These are phyloP conservation scores for Penicillium desertorum DNA, from an alignment of 495 filamentous ascomycete genomes.

Conservation along the genomic window DNA sequence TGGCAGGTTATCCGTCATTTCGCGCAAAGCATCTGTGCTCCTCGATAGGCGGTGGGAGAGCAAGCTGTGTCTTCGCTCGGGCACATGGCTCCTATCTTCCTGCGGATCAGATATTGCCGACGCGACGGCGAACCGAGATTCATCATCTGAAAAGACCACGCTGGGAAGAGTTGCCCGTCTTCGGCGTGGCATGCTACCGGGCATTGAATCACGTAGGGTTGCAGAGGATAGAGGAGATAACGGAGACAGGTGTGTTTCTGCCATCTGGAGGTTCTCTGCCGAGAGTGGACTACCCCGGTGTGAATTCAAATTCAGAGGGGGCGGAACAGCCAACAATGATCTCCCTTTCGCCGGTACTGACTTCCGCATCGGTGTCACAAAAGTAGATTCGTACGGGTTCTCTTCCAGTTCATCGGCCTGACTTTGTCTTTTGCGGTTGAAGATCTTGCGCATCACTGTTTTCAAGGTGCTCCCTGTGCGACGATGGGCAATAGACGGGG, in stretches of 20 bases:
- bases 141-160: slow-evolving; percentile 46
- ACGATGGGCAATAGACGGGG: slow-evolving; percentile 31
- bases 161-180: slow-evolving; percentile 48
- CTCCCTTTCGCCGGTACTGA: slow-evolving; percentile 11
- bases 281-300: slow-evolving; percentile 32
- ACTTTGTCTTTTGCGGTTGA: slow-evolving; percentile 45
- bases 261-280: slow-evolving; percentile 24
- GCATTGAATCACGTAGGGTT: slow-evolving; percentile 23
- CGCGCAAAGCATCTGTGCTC: slow-evolving; percentile 33
- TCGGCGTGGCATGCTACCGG: slow-evolving; percentile 26
- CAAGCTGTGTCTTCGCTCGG: slow-evolving; percentile 21
- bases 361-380: slow-evolving; percentile 3
- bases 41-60: slow-evolving; percentile 33
- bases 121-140: slow-evolving; percentile 33
- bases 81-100: slow-evolving; percentile 22
- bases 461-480: slow-evolving; percentile 47
- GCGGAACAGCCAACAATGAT: slow-evolving; percentile 23
- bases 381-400: slow-evolving; percentile 20
- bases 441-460: slow-evolving; percentile 51
- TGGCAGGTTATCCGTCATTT: slow-evolving; percentile 27
- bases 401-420: slow-evolving; percentile 38
- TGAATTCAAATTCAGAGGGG: slow-evolving; percentile 28
- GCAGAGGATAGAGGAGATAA: slow-evolving; percentile 20
- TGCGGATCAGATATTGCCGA: slow-evolving; percentile 32
- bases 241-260: slow-evolving; percentile 22